These are phyloP conservation scores for Albifimbria verrucaria DNA, from an alignment of 2,329 filamentous ascomycete genomes.

Conservation along the genomic window DNA sequence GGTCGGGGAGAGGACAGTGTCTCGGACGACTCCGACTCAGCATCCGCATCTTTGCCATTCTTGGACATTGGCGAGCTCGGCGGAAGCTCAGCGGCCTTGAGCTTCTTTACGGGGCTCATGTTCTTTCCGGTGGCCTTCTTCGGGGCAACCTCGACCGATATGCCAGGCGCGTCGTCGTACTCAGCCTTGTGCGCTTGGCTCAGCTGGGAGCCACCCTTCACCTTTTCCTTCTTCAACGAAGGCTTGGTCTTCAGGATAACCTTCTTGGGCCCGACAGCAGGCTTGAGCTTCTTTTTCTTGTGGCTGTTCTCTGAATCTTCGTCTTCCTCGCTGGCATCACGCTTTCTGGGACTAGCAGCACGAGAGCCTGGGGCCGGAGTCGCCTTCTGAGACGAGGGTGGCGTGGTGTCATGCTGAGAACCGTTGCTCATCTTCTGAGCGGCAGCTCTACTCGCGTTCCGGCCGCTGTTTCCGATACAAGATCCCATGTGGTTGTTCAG, in stretches of 20 bases:
- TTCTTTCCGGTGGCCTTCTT: conserved; percentile 33
- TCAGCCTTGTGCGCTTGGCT: conserved; percentile 45
- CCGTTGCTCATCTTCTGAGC: conserved; percentile 62
- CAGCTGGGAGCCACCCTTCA: conserved; percentile 47
- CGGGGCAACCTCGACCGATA: conserved; percentile 26
- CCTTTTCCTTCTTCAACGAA: conserved; percentile 51
- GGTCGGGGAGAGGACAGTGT: conserved; percentile 52
- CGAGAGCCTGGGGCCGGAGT: conserved; percentile 55
- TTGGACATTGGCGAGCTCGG: conserved; percentile 48
- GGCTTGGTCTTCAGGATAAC: conserved; percentile 53
- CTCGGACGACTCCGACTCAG: conserved; percentile 54
- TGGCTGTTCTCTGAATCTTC: conserved; percentile 46
- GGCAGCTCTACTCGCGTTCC: conserved; percentile 59
- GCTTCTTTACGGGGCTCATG: conserved; percentile 39
- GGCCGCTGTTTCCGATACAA: conserved; percentile 63
- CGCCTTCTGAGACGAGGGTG: conserved; percentile 60
- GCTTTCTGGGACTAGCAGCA: conserved; percentile 53
- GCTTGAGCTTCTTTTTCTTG: conserved; percentile 60
- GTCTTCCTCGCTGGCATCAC: conserved; percentile 54
- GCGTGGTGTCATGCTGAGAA: conserved; percentile 54
- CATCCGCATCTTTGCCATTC: conserved; percentile 43
- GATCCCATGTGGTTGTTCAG: conserved; percentile 68
- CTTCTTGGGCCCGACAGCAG: conserved; percentile 44
- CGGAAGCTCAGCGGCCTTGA: conserved; percentile 43
- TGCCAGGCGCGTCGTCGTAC: conserved; percentile 20